phyloP scores from a whole-genome alignment of 306 rosid genomes.

The Cajanus cajan region DNA sequence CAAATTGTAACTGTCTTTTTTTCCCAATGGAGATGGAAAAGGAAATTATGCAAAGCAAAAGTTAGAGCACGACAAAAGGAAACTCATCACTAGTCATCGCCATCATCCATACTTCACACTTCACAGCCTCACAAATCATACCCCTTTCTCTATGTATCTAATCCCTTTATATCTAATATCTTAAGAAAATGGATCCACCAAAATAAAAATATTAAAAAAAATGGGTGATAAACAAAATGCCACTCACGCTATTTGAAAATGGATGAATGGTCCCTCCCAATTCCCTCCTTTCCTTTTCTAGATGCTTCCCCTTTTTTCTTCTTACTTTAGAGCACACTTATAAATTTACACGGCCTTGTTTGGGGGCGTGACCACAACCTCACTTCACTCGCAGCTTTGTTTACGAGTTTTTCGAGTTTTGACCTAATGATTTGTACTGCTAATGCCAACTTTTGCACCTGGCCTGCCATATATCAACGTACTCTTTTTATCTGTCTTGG shows the following conservation, averaged over 20 bases:
- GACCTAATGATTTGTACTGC: constrained; percentile 27
- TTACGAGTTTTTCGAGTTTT: constrained; percentile 30
- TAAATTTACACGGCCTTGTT: constrained; percentile 26
- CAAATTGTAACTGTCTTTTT: constrained; percentile 49
- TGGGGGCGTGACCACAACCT: constrained; percentile 45
- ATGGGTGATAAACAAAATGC: constrained; percentile 23
- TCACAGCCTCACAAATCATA: constrained; percentile 25
- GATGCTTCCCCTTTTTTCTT: constrained; percentile 35
- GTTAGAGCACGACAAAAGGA: constrained; percentile 35
- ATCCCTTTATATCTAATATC: not conserved
- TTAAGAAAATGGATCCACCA: too few species aligned
- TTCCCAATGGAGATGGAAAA: constrained; percentile 45
- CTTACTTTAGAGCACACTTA: constrained; percentile 52
- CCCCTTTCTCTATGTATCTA: constrained; percentile 19
- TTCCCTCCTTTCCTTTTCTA: constrained; percentile 32
- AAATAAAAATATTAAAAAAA: not conserved
- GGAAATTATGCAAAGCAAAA: constrained; percentile 52
- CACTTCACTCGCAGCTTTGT: constrained; percentile 35
- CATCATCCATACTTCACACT: constrained; percentile 1
- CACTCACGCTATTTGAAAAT: constrained; percentile 28
- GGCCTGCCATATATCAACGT: constrained; percentile 2
- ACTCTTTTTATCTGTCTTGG: constrained; percentile 14
- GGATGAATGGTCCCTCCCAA: constrained; percentile 41
- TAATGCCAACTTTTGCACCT: constrained; percentile 32
- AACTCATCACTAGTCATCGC: constrained; percentile 23